phyloP scores from a whole-genome alignment of 495 filamentous ascomycete genomes.

The Haplographium delicatum region DNA sequence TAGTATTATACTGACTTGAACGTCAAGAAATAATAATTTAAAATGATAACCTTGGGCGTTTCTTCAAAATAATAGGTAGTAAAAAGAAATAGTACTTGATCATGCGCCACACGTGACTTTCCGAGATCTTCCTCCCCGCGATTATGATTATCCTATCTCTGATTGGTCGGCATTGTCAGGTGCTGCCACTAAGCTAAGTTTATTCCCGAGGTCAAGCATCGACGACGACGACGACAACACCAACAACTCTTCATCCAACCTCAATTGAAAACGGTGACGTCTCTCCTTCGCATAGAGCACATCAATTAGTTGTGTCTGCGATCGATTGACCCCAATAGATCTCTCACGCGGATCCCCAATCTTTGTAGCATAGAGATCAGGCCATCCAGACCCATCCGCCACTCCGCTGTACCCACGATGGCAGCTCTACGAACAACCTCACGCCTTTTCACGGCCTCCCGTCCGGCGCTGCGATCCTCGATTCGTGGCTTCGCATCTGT shows the following conservation, averaged over 20 bases:
- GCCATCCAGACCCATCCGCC: no score
- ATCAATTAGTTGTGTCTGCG: not conserved
- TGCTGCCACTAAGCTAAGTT: constrained; percentile 2
- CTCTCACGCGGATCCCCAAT: not conserved
- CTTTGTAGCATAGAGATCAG: not conserved
- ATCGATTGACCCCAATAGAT: not conserved
- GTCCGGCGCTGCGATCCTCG: constrained; percentile 37
- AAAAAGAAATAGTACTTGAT: no score
- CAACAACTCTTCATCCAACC: not conserved
- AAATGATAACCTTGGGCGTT: no score
- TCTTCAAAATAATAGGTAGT: no score
- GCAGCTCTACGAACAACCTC: constrained; percentile 69
- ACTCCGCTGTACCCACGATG: constrained; percentile 54
- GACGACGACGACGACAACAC: constrained; percentile 4
- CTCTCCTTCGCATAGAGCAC: not conserved
- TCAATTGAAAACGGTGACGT: not conserved
- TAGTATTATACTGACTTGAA: no score
- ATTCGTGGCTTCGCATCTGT: constrained; percentile 21
- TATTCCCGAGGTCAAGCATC: constrained; percentile 16
- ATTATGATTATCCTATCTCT: not conserved
- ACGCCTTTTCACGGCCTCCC: constrained; percentile 56
- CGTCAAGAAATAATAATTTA: no score
- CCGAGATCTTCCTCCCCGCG: constrained; percentile 1
- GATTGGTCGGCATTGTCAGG: constrained; percentile 5
- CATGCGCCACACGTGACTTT: constrained; percentile 1